These are phyloP conservation scores for Schrenkiella parvula DNA, from an alignment of 345 rosid species.

Conservation along the genomic window DNA sequence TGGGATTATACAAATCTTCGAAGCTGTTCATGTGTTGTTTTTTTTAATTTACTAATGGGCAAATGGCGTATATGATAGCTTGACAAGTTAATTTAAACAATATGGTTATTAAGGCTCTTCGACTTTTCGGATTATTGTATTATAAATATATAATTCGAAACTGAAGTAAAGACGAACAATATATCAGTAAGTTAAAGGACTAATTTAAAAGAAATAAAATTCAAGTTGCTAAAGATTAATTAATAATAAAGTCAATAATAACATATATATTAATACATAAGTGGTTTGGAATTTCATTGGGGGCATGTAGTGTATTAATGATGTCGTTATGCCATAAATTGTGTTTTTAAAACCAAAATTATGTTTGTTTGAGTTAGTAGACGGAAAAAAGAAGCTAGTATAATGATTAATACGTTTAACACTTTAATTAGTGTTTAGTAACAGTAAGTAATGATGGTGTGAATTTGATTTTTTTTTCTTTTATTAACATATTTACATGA, in stretches of 20 bases:
- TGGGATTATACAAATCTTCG: slow-evolving; percentile 15
- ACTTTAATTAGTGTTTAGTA: neutral
- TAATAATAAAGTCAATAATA: no score
- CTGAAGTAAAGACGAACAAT: neutral
- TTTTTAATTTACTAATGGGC: slow-evolving; percentile 16
- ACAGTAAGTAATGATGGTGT: slow-evolving; percentile 12
- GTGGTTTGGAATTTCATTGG: no score
- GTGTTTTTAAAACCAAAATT: neutral
- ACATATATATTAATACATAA: no score
- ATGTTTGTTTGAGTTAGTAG: neutral
- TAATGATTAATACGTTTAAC: neutral
- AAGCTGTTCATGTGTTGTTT: slow-evolving; percentile 17
- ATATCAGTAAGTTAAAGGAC: neutral
- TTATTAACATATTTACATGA: neutral
- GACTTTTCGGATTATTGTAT: neutral
- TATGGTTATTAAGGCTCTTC: neutral
- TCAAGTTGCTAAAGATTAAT: neutral
- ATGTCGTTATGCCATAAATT: neutral
- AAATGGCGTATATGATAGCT: slow-evolving; percentile 28
- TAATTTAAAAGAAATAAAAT: neutral
- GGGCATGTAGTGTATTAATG: no score
- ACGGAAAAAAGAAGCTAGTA: neutral
- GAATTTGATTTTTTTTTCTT: neutral
- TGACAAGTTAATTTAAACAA: slow-evolving; percentile 13
- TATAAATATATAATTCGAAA: neutral